Evolutionary conservation across 495 filamentous ascomycete genomes (phyloP).

Genomic region (Penicillium fimorum): DNA sequence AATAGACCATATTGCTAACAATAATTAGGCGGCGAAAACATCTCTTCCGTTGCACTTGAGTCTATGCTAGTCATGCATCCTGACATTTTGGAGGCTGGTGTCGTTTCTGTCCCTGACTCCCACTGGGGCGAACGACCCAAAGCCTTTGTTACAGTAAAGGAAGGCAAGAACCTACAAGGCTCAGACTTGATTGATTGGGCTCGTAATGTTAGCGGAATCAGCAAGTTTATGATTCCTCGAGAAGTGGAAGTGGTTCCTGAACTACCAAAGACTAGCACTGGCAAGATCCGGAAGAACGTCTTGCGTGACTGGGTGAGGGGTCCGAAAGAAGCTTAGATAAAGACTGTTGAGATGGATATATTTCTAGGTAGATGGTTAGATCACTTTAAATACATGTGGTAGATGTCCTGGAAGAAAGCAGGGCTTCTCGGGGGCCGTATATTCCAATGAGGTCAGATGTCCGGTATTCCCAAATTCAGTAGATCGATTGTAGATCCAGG

Average conservation of each 20-base stretch:
- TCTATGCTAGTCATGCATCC: constrained; percentile 89
- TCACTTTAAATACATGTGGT: background rate
- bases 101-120: constrained; percentile 82
- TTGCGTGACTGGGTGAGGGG: constrained; percentile 82
- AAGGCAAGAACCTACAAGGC: constrained; percentile 57
- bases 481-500: constrained; percentile 10
- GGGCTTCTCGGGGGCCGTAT: background rate
- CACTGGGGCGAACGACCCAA: constrained; percentile 96
- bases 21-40: constrained; percentile 84
- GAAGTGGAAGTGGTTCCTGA: constrained; percentile 88
- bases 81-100: constrained; percentile 83
- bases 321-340: background rate
- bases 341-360: background rate
- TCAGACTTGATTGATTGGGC: constrained; percentile 85
- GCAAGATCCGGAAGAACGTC: constrained; percentile 95
- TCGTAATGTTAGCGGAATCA: constrained; percentile 70
- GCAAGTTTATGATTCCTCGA: constrained; percentile 91
- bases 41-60: constrained; percentile 90
- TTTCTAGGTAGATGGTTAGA: background rate
- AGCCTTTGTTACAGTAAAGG: constrained; percentile 82
- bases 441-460: constrained; percentile 15
- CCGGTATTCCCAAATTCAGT: background rate
- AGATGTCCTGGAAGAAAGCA: constrained; percentile 1
- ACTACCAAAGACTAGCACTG: constrained; percentile 94
- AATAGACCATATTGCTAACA: constrained; percentile 9